Base-by-base conservation (phyloP, 1,284 basidiomycete species). In the Ceratobasidium papillatum region DNA sequence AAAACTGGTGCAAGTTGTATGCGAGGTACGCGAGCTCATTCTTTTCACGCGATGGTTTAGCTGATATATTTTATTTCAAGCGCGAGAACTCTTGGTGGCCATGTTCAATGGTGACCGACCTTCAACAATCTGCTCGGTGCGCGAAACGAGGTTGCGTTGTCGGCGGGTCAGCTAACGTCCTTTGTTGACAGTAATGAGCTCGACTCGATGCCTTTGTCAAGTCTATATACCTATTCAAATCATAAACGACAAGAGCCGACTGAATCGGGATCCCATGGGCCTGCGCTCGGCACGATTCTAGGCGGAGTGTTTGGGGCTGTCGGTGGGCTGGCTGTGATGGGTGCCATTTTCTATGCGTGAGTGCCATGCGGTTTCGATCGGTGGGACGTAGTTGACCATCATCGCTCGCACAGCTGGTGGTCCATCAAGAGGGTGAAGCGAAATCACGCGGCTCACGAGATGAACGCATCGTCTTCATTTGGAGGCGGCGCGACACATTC, bases 341-440 rank as follows among this genome's bases (percentile, higher is more conserved):
- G 68, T 9, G 68, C 56, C 43, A 61, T 72, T 27, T 72, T 72
- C 43, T 72, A 72, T 41, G 68, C 68, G 68, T 72, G 38, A 61
- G 68, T 72, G 22, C 17, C n/a, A n/a, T 47, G 19, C 25, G 30
- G n/a, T 58, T 25, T 14, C 19, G 5, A 19, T 17, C 2, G 30
- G 34, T 2, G 17, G 19, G 22, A 38, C 17, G 36, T 11, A 1
- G 27, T 14, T 30, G 17, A 30, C 22, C 30, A 22, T 17, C 30
- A 19, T n/a, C 25, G 12, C 19, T 30, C 11, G 2, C 47, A 25
- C n/a, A 71, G 68, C 9, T 61, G 68, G 68, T 72, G 68, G 68
- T 47, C 68, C 8, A 61, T 72, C 45, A n/a, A 45, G n/a, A 22
- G 54, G 11, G 56, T 72, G 2, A 30, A 61, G 30, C 54, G 32